These are phyloP conservation scores for Helianthus tuberosus DNA, from an alignment of 129 eudicot genomes.

Conservation along the genomic window DNA sequence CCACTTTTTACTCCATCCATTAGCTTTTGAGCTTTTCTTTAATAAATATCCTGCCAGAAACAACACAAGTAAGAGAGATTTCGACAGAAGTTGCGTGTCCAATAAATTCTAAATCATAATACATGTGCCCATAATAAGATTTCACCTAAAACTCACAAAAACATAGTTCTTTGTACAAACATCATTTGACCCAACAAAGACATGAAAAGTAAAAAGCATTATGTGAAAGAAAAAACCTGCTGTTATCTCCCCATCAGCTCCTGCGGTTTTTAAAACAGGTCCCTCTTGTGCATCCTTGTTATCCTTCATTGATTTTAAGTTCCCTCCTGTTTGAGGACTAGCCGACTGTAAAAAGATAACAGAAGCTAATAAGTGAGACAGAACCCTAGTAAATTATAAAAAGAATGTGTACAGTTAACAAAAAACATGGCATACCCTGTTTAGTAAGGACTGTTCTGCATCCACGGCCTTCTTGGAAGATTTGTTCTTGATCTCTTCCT, in stretches of 20 bases:
- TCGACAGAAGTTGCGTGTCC: slow-evolving; percentile 1
- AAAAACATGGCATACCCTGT: slow-evolving; percentile 55
- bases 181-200: slow-evolving; percentile 10
- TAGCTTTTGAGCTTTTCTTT: slow-evolving; percentile 85
- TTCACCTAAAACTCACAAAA: slow-evolving; percentile 4
- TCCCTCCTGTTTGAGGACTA: slow-evolving; percentile 94
- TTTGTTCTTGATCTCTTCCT: slow-evolving; percentile 78
- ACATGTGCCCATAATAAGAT: neutral
- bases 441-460: slow-evolving; percentile 77
- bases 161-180: slow-evolving; percentile 4
- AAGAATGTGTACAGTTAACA: neutral
- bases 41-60: slow-evolving; percentile 67
- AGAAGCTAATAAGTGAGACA: neutral
- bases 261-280: slow-evolving; percentile 78
- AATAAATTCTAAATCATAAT: slow-evolving; percentile 5
- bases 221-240: slow-evolving; percentile 54
- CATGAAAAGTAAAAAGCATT: neutral
- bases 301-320: slow-evolving; percentile 86
- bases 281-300: slow-evolving; percentile 78
- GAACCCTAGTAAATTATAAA: neutral
- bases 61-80: neutral
- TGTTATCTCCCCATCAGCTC: slow-evolving; percentile 94
- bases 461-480: slow-evolving; percentile 76
- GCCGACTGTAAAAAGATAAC: slow-evolving; percentile 61
- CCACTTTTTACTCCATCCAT: slow-evolving; percentile 94